Base-by-base conservation (phyloP, 2,329 filamentous ascomycete genomes). In the Arthrobotrys sinensis region DNA sequence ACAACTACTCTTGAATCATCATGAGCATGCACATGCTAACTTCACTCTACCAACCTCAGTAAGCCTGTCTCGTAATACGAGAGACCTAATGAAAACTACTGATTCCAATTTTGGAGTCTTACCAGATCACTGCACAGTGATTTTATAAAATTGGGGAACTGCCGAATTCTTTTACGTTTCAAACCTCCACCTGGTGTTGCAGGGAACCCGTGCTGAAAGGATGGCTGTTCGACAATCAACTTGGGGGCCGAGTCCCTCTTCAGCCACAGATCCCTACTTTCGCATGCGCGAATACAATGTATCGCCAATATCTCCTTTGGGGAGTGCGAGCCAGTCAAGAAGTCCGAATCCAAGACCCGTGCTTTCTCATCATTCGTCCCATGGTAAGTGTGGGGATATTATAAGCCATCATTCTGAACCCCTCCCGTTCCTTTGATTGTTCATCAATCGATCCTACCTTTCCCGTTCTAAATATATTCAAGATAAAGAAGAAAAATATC, bases 61-160 rank as follows among this genome's bases (percentile, higher is more conserved):
- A 71, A 78, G 75, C 66, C 67, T 72, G 67, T 78, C 67, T 78
- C 75, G 67, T 72, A 78, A 71, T 72, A 72, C 75, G 75, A 78
- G 75, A 78, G 75, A 67, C 45, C 53, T 45, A 63, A 77, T 57
- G 52, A 62, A 45, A 57, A 53, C 46, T 11, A 60, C 34, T 11
- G 19, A 10, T 60, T 45, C 73, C 73, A 60, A 67, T 71, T 77
- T 67, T 77, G 60, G 73, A 57, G 62, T 78, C 75, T 78, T 57
- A 78, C 75, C 34, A 40, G 65, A 46, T 66, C 75, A 32, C 63
- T 64, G 53, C 43, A 63, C 53, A 36, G 55, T 46, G 52, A 72
- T 40, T 63, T 68, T 70, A 68, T 64, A 63, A 68, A 63, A 57
- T 45, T 52, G 19, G 46, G 45, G 55, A 78, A 72, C 67, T 72